Percentiles rank a stretch among this genome's conserved stretches.
Conservation (phyloP, 352 stramenopile genomes). For the Globisporangium carolinianum region DNA sequence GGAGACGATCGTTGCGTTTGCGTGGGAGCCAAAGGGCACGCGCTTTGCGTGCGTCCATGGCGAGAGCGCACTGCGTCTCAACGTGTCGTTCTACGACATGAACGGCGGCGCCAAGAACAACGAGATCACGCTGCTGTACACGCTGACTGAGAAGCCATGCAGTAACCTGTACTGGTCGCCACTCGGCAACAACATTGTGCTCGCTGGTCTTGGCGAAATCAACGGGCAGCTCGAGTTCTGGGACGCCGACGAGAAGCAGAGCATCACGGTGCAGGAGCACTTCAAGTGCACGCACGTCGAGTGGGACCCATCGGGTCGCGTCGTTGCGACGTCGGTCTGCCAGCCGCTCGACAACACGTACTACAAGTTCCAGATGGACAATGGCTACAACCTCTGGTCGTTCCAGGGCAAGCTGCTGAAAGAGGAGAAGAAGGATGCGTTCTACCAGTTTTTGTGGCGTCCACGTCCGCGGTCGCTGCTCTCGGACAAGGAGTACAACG, state of each 20-base stretch:
- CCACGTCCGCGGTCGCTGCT: conserved; percentile 92
- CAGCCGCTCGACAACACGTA: conserved; percentile 93
- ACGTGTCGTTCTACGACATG: conserved; percentile 97
- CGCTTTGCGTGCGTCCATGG: conserved; percentile 96
- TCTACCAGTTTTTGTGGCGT: conserved; percentile 92
- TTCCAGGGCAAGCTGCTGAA: conserved; percentile 96
- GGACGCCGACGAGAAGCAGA: conserved; percentile 94
- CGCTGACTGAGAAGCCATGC: conserved; percentile 92
- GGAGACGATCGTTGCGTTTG: conserved; percentile 93
- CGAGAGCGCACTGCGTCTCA: conserved; percentile 87
- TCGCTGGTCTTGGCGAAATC: conserved; percentile 93
- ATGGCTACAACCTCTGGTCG: conserved; percentile 96
- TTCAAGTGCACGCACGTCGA: conserved; percentile 97
- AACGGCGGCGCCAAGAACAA: conserved; percentile 63
- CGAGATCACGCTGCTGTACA: conserved; percentile 94
- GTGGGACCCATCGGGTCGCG: conserved; percentile 96
- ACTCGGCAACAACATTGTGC: conserved; percentile 88
- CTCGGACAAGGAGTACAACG: conserved; percentile 88
- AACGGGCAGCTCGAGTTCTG: conserved; percentile 97
- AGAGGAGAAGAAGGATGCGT: conserved; percentile 95
- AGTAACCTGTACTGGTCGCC: conserved; percentile 98
- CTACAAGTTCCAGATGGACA: conserved; percentile 99
- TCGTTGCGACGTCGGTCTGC: conserved; percentile 93
- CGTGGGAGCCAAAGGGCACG: conserved; percentile 94
- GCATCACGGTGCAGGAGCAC: conserved; percentile 94